A percentile compares a stretch with the other conserved stretches of the same genome.
Conservation (phyloP, 768 basidiomycete genomes). For the Leucocoprinus sp. region DNA sequence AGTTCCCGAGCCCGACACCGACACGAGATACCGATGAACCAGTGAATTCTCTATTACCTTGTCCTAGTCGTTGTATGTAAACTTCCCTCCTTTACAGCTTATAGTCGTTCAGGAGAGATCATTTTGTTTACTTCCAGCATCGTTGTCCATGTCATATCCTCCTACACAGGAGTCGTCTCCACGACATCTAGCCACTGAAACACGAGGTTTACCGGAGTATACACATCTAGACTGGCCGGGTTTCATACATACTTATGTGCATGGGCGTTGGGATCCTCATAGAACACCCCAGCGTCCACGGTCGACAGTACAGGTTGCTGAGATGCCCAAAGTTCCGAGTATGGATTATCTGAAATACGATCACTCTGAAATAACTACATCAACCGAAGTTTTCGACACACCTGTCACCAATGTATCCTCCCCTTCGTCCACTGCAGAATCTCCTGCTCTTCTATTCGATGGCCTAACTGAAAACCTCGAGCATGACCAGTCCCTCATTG, state of each 20-base stretch:
- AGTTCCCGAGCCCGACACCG: neutral
- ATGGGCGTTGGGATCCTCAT: conserved; percentile 76
- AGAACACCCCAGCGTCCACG: conserved; percentile 54
- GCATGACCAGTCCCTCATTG: neutral
- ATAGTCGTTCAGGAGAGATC: neutral
- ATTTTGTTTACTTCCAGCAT: neutral
- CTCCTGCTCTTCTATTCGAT: neutral
- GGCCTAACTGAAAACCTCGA: neutral
- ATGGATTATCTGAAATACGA: conserved; percentile 15
- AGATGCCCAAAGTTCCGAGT: neutral
- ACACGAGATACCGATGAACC: conserved; percentile 3
- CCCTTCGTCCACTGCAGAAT: conserved; percentile 1
- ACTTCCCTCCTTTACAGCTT: neutral
- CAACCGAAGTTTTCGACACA: neutral
- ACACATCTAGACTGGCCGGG: conserved; percentile 57
- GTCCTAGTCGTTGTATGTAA: conserved; percentile 2
- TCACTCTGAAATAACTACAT: conserved; percentile 9
- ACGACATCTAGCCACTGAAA: conserved; percentile 1
- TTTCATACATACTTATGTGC: conserved; percentile 70
- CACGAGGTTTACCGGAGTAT: conserved; percentile 10
- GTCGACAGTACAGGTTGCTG: conserved; percentile 14
- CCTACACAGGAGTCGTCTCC: conserved; percentile 8
- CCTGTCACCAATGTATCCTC: neutral
- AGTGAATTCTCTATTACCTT: neutral
- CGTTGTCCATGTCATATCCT: conserved; percentile 5